Evolutionary conservation across 768 basidiomycete genomes (phyloP), one percentile per base, ranked within the genome.

Genomic region (Termitomyces sp.): DNA sequence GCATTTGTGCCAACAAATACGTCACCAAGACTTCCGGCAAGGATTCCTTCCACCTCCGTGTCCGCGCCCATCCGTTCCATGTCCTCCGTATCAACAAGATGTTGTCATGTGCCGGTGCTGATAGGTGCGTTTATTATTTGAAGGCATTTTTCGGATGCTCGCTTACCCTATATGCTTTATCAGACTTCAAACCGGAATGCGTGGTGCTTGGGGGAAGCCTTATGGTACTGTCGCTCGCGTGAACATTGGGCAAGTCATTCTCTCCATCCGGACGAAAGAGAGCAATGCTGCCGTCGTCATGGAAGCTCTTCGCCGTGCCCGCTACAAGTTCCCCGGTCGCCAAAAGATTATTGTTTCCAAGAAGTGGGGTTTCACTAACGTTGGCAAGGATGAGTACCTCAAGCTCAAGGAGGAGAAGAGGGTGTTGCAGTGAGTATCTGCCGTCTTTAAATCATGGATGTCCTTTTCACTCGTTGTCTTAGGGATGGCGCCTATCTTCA

Each of bases 11-110:
- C 75, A 98, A 98, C 91, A 98, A 98, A 78, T 98, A 98, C 75
- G 89, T 98, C 64, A 95, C 94, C 70, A 98, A 99, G 86, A 93
- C 91, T 4, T 86, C 90, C 33, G 96, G 97, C 70, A 98, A 98
- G 81, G 96, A 99, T 69, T 92, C 95, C 5, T 98, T 98, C 95
- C 95, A 99, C 74, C 74, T 98, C 75, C 86, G 96, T 66, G 93
- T 99, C 67, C 91, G 94, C 61, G 93, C 92, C 59, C 96, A 99
- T 80, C 96, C 96, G 44, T 97, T 89, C 93, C 97, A 99, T 74
- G 93, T 98, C 69, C 77, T 99, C 78, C 91, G 97, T 64, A 97
- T 97, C 87, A 97, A 98, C 91, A 98, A 99, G 88, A 98, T 97
- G 93, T 91, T 98, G 83, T 91, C 89, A 60, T 98, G 97, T 74